Evolutionary conservation across 352 stramenopile genomes (phyloP), one percentile per base, ranked within the genome.

Genomic region (Phytophthora palmivora): DNA sequence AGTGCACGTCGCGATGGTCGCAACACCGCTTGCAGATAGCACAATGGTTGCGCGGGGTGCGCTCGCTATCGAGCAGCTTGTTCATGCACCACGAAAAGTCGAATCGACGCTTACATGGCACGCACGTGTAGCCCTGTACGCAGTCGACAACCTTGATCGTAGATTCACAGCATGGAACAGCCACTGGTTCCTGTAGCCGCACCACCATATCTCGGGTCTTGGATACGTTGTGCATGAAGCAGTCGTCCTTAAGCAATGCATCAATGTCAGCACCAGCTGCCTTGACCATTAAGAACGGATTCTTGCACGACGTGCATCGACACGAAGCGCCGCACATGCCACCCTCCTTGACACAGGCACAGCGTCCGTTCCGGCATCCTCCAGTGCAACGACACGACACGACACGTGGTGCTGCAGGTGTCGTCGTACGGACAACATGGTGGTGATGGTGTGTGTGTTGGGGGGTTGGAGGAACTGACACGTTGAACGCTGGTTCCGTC

Each of bases 221-320:
- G 48, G 78, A 89, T 44, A 93, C 79, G 51, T 94, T 94, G 72
- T 94, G 86, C 86, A 94, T 94, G 61, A 94, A 94, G 63, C 86
- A 94, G 56, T 76, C 73, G 59, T 94, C 86, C 51, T 89, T 61
- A 1, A 91, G 67, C 43, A 94, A 49, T 14, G 81, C 81, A 28
- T 91, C 80, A 48, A 94, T 91, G 52, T 92, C 77, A 16, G 84
- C 84, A 16, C 86, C 86, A 1, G 83, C 82, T 0, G 78, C 78
- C 58, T 92, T 88, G 36, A 94, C 85, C 77, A 90, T 90, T 52
- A 89, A 61, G 51, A 92, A 94, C 32, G 86, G 86, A 70, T 94
- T 94, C 71, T 94, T 92, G 73, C 86, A 94, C 11, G 83, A 92
- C 45, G 86, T 94, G 72, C 86, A 94, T 28, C 86, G 86, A 51